phyloP scores from a whole-genome alignment of 495 filamentous ascomycete species.

The Lasiosphaeria hispida region DNA sequence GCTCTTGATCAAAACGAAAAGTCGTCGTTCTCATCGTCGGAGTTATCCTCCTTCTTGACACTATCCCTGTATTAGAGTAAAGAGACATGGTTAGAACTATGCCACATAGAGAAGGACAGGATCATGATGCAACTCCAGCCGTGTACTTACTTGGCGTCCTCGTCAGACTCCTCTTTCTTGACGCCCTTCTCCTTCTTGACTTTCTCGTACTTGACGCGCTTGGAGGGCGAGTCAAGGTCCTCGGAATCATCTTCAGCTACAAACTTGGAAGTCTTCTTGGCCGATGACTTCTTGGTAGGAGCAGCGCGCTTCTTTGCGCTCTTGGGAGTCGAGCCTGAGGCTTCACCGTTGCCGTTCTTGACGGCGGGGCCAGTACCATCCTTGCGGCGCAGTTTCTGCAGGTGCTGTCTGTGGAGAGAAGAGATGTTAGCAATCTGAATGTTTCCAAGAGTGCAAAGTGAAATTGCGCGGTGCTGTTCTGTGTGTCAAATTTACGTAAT shows the following conservation, averaged over 20 bases:
- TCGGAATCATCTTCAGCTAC: conserved; percentile 13
- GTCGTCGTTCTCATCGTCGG: too few relatives aligned
- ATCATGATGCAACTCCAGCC: background rate
- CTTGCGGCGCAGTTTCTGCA: conserved; percentile 41
- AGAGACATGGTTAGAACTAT: too few relatives aligned
- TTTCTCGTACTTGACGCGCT: conserved; percentile 1
- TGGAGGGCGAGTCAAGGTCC: background rate
- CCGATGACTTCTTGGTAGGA: background rate
- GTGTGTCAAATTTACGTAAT: conserved; percentile 24
- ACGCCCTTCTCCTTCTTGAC: conserved; percentile 19
- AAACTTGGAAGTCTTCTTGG: conserved; percentile 14
- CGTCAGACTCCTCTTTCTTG: conserved; percentile 16
- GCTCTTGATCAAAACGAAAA: too few relatives aligned
- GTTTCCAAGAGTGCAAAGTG: background rate
- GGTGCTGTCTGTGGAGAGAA: conserved; percentile 33
- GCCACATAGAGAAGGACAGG: background rate
- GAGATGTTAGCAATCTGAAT: conserved; percentile 15
- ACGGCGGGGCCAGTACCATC: conserved; percentile 14
- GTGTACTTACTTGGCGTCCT: conserved; percentile 12
- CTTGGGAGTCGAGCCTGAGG: conserved; percentile 15
- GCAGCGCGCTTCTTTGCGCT: conserved; percentile 4
- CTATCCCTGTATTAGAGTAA: too few relatives aligned
- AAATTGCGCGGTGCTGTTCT: conserved; percentile 4
- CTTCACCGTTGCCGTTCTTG: background rate
- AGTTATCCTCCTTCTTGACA: too few relatives aligned